A percentile compares a stretch with the other conserved stretches of the same genome.
Evolutionary conservation across 1,284 basidiomycete genomes (phyloP).

Genomic region (Microbotryum lychnidis-dioicae): DNA sequence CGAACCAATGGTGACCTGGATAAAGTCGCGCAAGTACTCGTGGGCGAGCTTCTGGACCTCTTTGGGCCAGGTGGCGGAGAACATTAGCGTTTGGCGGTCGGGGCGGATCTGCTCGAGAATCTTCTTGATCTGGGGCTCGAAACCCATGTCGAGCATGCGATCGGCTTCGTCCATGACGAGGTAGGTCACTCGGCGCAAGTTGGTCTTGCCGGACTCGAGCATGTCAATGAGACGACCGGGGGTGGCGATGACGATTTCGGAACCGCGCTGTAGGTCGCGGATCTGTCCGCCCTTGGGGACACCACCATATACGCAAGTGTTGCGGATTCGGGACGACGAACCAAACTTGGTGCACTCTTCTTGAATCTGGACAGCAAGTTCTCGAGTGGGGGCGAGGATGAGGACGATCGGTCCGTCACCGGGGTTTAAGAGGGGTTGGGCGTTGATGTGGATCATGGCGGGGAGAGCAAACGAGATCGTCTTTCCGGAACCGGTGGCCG

Average conservation of each 20-base stretch:
- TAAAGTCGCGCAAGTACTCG: conserved; percentile 93
- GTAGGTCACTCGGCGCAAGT: conserved; percentile 90
- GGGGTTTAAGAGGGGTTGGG: conserved; percentile 84
- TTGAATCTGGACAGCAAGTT: conserved; percentile 97
- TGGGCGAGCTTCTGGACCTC: conserved; percentile 94
- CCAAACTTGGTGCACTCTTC: conserved; percentile 98
- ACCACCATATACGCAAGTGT: conserved; percentile 97
- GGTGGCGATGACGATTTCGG: conserved; percentile 91
- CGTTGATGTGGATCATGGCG: conserved; percentile 99
- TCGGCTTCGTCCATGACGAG: conserved; percentile 99
- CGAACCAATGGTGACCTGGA: conserved; percentile 98
- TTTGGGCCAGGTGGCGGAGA: conserved; percentile 99
- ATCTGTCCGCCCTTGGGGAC: conserved; percentile 98
- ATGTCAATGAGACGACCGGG: conserved; percentile 86
- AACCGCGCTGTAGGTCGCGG: conserved; percentile 90
- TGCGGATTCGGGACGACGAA: conserved; percentile 91
- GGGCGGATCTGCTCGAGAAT: conserved; percentile 94
- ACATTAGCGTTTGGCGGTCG: conserved; percentile 71
- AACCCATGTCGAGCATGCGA: conserved; percentile 98
- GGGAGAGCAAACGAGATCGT: conserved; percentile 97
- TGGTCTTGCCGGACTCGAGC: conserved; percentile 92
- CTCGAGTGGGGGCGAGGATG: conserved; percentile 93
- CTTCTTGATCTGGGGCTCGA: conserved; percentile 98
- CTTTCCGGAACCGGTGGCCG: conserved; percentile 93
- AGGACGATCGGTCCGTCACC: conserved; percentile 97